A percentile compares a stretch with the other conserved stretches of the same genome.
Conservation (phyloP, 1,284 basidiomycete species). For the Fomitopsis palustris region DNA sequence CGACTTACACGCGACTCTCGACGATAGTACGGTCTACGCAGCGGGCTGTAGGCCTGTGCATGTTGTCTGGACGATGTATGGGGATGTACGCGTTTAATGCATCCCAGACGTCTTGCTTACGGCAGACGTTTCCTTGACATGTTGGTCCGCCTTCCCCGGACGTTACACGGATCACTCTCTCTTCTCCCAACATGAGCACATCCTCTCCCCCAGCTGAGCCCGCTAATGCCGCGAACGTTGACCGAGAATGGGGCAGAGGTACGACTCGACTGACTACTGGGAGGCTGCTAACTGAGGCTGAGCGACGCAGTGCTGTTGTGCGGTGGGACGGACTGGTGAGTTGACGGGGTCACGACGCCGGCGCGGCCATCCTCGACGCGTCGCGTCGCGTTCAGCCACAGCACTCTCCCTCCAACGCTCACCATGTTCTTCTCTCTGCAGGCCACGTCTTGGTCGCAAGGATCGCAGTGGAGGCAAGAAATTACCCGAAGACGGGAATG, state of each 20-base stretch:
- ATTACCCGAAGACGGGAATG: constrained; percentile 35
- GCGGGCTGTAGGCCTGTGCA: too few relatives aligned
- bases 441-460: constrained; percentile 65
- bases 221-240: background rate
- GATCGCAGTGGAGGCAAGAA: constrained; percentile 51
- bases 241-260: constrained; percentile 27
- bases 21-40: too few relatives aligned
- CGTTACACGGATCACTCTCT: constrained; percentile 1
- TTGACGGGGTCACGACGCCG: constrained; percentile 12
- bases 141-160: background rate
- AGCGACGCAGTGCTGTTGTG: constrained; percentile 71
- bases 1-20: too few relatives aligned
- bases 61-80: too few relatives aligned
- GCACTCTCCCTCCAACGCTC: constrained; percentile 12
- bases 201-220: background rate
- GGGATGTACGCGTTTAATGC: too few relatives aligned
- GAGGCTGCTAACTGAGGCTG: background rate
- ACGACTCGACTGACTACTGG: background rate
- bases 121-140: background rate
- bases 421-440: constrained; percentile 20
- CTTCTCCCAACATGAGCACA: constrained; percentile 6
- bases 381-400: constrained; percentile 4
- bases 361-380: constrained; percentile 7
- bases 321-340: constrained; percentile 82
- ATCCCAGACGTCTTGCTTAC: background rate